Evolutionary conservation across 2,329 filamentous ascomycete species (phyloP), one percentile per base, ranked within the genome.

Genomic region (Exophiala sp.): DNA sequence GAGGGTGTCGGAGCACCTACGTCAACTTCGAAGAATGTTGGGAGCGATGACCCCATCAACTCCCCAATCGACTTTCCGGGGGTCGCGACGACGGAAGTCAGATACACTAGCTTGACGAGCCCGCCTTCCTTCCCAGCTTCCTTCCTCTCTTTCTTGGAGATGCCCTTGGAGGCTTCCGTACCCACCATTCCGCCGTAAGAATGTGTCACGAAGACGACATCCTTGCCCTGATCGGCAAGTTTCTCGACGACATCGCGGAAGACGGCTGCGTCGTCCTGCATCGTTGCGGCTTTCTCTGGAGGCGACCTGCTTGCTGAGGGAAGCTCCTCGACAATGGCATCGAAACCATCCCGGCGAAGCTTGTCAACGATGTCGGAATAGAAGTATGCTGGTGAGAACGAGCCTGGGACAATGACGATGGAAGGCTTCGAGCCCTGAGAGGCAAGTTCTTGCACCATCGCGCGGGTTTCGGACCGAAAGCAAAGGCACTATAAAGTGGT

Each of bases 371-470:
- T 60, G 9, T 40, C 18, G 24, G 8, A 10, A 40, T 60, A 60
- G 24, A 50, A 51, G 10, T 52, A 35, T 4, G 50, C 41, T 6
- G 52, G 55, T 1, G 53, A 59, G 53, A 67, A 69, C 59, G 45
- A 61, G 5, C 71, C 70, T 5, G 69, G 68, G 3, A 73, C 52
- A 33, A 72, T 59, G 45, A 74, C 63, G 38, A 73, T 63, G 5
- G 66, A 62, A 0, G 69, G 69, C 56, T 70, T 53, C n/a, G 24
- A 11, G 14, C 9, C 21, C 8, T 16, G 10, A 11, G 4, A 6
- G 24, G 20, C 24, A 3, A 12, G 18, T 11, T 42, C 20, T 29
- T 42, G 40, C 40, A 43, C 41, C 41, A 43, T 43, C 10, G 5
- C 14, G n/a, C 7, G 7, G 3, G 24, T 29, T 8, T 29, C 24